Evolutionary conservation across 208 protist genomes (phyloP).

Genomic region (Blastocrithidia nonstop): DNA sequence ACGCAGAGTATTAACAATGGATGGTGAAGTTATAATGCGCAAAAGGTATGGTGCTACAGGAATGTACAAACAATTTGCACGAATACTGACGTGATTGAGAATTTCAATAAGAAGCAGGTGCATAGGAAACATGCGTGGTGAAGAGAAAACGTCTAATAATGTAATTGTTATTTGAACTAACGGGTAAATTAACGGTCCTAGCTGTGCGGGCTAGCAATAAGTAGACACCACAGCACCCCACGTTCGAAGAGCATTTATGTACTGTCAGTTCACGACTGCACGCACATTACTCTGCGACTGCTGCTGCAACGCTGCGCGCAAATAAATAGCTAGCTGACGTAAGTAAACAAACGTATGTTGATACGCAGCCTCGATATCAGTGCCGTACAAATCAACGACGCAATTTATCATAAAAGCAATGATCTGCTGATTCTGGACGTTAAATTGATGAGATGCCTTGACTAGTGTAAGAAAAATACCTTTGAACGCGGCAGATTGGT

Average conservation of each 20-base stretch:
- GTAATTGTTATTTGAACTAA: slow-evolving; percentile 84
- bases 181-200: slow-evolving; percentile 86
- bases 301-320: slow-evolving; percentile 87
- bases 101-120: slow-evolving; percentile 88
- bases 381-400: slow-evolving; percentile 90
- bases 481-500: slow-evolving; percentile 84
- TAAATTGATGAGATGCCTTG: slow-evolving; percentile 69
- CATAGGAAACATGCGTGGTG: slow-evolving; percentile 90
- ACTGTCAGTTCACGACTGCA: slow-evolving; percentile 96
- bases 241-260: slow-evolving; percentile 84
- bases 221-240: slow-evolving; percentile 87
- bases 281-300: slow-evolving; percentile 80
- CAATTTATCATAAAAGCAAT: slow-evolving; percentile 90
- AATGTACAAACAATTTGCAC: slow-evolving; percentile 82
- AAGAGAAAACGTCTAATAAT: slow-evolving; percentile 84
- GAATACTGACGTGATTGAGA: slow-evolving; percentile 81
- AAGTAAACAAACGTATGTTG: slow-evolving; percentile 96
- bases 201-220: slow-evolving; percentile 64
- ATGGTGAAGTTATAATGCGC: slow-evolving; percentile 82
- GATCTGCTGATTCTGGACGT: slow-evolving; percentile 45
- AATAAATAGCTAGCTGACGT: slow-evolving; percentile 93
- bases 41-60: slow-evolving; percentile 87
- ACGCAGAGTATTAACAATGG: slow-evolving; percentile 31
- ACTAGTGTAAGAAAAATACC: slow-evolving; percentile 88
- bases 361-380: slow-evolving; percentile 87